phyloP scores from a whole-genome alignment of 352 stramenopile genomes.

The Lagenidium giganteum region DNA sequence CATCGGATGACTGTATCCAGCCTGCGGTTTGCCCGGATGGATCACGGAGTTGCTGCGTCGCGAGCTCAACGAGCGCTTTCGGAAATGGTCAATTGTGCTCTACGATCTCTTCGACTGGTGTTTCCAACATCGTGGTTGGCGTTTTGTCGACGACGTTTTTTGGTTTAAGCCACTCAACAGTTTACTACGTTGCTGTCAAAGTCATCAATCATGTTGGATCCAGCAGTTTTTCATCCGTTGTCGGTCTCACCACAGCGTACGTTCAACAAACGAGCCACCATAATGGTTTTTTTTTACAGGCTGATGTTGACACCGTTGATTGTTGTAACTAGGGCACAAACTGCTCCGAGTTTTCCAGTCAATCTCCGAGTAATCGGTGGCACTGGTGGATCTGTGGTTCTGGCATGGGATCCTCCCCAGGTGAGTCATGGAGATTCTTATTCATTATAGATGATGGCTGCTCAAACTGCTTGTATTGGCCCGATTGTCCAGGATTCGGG shows the following conservation, averaged over 20 bases:
- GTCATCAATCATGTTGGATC: slow-evolving; percentile 32
- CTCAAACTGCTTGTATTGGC: no score
- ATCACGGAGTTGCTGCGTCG: slow-evolving; percentile 37
- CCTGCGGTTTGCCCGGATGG: slow-evolving; percentile 29
- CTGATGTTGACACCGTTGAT: no score
- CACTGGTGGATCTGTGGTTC: slow-evolving; percentile 34
- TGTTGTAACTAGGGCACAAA: slow-evolving; percentile 22
- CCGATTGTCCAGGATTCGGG: slow-evolving; percentile 30
- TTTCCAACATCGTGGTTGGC: no score
- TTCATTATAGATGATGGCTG: no score
- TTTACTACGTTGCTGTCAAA: slow-evolving; percentile 50
- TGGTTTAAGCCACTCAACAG: slow-evolving; percentile 35
- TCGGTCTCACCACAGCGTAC: slow-evolving; percentile 33
- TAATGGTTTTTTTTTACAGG: neutral
- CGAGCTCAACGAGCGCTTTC: slow-evolving; percentile 9
- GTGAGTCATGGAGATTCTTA: slow-evolving; percentile 19
- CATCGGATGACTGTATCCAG: no score
- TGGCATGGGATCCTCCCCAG: slow-evolving; percentile 36
- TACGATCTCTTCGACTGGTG: no score
- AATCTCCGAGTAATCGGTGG: slow-evolving; percentile 18
- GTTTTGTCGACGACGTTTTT: slow-evolving; percentile 29
- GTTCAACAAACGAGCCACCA: neutral
- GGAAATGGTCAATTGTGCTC: slow-evolving; percentile 21
- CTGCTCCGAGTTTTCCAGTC: slow-evolving; percentile 24
- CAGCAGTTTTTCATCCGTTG: slow-evolving; percentile 23